Base-by-base conservation (phyloP, 1,284 basidiomycete species). In the Ustilago tritici region DNA sequence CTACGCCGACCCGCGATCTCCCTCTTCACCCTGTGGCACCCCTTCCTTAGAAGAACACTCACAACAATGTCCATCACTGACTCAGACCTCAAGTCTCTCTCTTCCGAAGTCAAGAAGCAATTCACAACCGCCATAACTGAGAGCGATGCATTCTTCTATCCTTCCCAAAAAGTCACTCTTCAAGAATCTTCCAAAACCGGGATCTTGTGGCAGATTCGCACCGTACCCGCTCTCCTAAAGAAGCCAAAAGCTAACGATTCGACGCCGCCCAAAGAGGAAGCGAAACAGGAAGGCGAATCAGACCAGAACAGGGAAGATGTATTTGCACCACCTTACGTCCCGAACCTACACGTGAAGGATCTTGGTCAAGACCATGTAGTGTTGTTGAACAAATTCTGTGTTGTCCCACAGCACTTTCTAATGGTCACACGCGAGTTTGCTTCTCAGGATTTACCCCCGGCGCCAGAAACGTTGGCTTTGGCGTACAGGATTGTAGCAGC, bases 261-360 rank as follows among this genome's bases (percentile, higher is more conserved):
- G 5, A 14, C n/a, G 4, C 6, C 49, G 4, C 15, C 49, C 6
- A 50, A 28, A 50, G 28, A 28, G 15, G 56, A 64, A 17, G 28
- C 49, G 15, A 47, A 60, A 6, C 19, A 62, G 28, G 58, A 67
- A 12, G 19, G 34, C 1, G 67, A 68, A 17, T 63, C 72, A n/a
- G 12, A 72, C 32, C 84, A 84, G 65, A 84, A 82, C 60, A 53
- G 56, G 11, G 28, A 38, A 2, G 85, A 86, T 49, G 82, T 84
- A 6, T 86, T 86, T 63, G 80, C 84, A 0, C 84, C 85, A 32
- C 85, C 85, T 2, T 86, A 86, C 54, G 82, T 85, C n/a, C 76
- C 82, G 10, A 80, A 84, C 46, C 65, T 85, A 17, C 70, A 78
- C 8, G 84, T 85, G 31, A 58, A 69, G 38, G 78, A 81, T 43